Conservation (phyloP, 352 stramenopile species). For the Plasmopara halstedii region DNA sequence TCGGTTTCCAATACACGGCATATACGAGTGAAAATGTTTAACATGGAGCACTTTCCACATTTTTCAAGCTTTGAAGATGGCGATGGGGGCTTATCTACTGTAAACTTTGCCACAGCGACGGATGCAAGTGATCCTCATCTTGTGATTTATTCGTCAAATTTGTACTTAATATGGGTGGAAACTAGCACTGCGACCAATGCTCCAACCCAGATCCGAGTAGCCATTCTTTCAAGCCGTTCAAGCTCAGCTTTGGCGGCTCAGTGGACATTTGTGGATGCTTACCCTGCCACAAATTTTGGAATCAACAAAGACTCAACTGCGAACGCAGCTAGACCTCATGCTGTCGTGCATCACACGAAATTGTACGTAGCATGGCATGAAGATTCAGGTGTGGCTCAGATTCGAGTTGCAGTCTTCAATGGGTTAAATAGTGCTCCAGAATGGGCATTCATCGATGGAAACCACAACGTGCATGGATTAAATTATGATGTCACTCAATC, state of each 20-base stretch:
- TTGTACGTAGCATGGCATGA: conserved; percentile 62
- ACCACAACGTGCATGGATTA: conserved; percentile 23
- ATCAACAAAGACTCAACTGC: conserved; percentile 40
- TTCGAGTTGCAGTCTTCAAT: conserved; percentile 55
- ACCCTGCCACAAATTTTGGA: conserved; percentile 16
- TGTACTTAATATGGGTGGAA: conserved; percentile 59
- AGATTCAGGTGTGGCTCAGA: conserved; percentile 19
- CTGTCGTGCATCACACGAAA: conserved; percentile 26
- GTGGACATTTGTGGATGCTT: conserved; percentile 34
- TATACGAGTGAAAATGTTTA: conserved; percentile 39
- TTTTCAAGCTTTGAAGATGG: conserved; percentile 41
- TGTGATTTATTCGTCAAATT: conserved; percentile 12
- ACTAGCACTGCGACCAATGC: conserved; percentile 14
- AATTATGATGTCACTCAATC: conserved; percentile 31
- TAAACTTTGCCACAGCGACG: conserved; percentile 41
- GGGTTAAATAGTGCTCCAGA: conserved; percentile 24
- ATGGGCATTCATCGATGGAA: conserved; percentile 60
- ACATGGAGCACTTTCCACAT: conserved; percentile 24
- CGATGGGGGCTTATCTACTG: conserved; percentile 10
- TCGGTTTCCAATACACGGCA: conserved; percentile 15
- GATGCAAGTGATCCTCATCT: conserved; percentile 29
- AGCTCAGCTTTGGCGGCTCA: conserved; percentile 12
- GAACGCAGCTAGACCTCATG: conserved; percentile 26
- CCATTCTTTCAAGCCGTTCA: conserved; percentile 23
- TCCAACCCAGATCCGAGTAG: conserved; percentile 43